phyloP scores from a whole-genome alignment of 176 grass and related monocot species.

The barley (Hordeum vulgare) region DNA sequence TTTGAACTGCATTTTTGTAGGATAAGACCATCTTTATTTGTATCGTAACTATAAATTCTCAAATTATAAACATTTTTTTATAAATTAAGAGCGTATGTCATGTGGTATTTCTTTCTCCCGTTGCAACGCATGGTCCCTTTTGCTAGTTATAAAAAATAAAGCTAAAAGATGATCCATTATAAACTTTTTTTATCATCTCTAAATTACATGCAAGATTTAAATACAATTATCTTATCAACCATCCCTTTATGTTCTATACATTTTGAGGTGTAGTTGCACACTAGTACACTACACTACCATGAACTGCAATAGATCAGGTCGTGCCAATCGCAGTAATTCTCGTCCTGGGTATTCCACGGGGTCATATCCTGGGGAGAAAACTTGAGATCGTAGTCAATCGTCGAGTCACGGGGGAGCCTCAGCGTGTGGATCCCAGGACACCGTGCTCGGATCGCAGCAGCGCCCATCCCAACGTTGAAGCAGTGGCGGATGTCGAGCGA shows the following conservation, averaged over 20 bases:
- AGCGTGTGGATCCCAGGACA: neutral
- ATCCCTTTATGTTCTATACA: neutral
- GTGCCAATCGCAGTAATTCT: neutral
- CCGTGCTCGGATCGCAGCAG: neutral
- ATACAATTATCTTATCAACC: too few species aligned
- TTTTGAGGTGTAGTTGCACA: neutral
- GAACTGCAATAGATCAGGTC: neutral
- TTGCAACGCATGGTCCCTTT: too few species aligned
- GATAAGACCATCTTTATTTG: too few species aligned
- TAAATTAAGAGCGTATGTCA: too few species aligned
- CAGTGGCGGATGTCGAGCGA: conserved; percentile 27
- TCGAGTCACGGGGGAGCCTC: neutral
- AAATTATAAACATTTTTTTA: too few species aligned
- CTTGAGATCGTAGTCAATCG: neutral
- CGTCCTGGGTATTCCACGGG: neutral
- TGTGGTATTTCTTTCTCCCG: too few species aligned
- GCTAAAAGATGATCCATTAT: too few species aligned
- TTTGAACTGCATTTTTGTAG: too few species aligned
- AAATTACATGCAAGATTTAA: too few species aligned
- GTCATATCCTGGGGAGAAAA: neutral
- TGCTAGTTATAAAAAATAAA: too few species aligned
- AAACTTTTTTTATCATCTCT: too few species aligned
- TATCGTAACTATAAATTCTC: too few species aligned
- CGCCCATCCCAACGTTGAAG: neutral
- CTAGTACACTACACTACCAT: neutral